Evolutionary conservation across 2,329 filamentous ascomycete species (phyloP).

Genomic region (Elsinoe batatas): DNA sequence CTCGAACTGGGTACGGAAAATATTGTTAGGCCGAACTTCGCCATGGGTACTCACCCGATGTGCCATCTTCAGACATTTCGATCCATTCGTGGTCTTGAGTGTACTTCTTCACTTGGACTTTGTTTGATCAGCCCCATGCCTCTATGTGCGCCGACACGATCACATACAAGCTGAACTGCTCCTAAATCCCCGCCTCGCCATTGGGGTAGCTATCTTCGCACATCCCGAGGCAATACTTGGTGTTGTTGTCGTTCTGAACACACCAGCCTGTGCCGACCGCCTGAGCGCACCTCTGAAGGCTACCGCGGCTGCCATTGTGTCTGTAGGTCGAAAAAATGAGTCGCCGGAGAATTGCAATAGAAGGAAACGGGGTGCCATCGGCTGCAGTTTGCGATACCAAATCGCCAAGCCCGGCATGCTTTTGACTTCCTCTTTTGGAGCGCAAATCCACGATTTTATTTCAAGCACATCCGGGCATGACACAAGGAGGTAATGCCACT

Average conservation of each 20-base stretch:
- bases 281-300: slow-evolving; percentile 13
- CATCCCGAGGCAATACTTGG: background rate
- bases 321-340: background rate
- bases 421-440: slow-evolving; percentile 7
- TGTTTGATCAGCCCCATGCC: background rate
- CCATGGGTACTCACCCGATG: slow-evolving; percentile 49
- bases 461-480: background rate
- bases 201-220: slow-evolving; percentile 1
- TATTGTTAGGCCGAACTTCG: background rate
- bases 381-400: slow-evolving; percentile 2
- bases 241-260: background rate
- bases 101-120: slow-evolving; percentile 68
- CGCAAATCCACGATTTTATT: slow-evolving; percentile 1
- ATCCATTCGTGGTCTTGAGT: slow-evolving; percentile 99
- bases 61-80: slow-evolving; percentile 72
- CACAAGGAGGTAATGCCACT: slow-evolving; percentile 30
- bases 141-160: background rate
- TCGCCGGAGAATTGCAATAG: background rate
- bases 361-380: background rate
- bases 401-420: slow-evolving; percentile 5
- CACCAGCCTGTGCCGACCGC: slow-evolving; percentile 6
- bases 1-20: too few relatives aligned
- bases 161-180: slow-evolving; percentile 12
- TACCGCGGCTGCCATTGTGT: slow-evolving; percentile 15
- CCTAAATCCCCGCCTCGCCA: slow-evolving; percentile 11